Evolutionary conservation across 2,329 filamentous ascomycete species (phyloP), one percentile per base, ranked within the genome.

Genomic region (Colletotrichum sansevieriae): DNA sequence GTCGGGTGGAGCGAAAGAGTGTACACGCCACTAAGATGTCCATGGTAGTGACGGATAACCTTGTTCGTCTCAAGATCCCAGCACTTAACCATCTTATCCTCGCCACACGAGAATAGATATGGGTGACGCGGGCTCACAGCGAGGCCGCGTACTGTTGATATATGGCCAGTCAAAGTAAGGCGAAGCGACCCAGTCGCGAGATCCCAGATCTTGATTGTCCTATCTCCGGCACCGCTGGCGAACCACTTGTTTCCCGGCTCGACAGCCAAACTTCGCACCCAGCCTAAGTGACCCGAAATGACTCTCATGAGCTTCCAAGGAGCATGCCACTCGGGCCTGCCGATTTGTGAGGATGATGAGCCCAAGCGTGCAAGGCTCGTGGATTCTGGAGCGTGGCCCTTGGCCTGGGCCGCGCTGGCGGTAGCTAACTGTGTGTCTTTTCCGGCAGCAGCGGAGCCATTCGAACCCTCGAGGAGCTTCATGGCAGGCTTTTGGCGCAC

Each of bases 41-140:
- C 97, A 78, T 99, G 96, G 79, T 98, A 99, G 81, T 98, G 94
- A 44, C 95, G 89, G 76, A 98, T 98, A 69, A 99, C 96, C 81
- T 98, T 98, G 84, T 99, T 99, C n/a, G 95, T 98, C 81, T 99
- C 96, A 72, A 99, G 83, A 83, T 99, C 96, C 96, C 96, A 99
- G 82, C 96, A 99, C 82, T 99, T 99, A 71, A 99, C 96, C 95
- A 98, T 98, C 84, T 99, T 99, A 79, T 99, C 96, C 81, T 99
- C 96, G 67, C 94, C 97, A 76, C 96, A 99, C 11, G 94, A 97
- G 81, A 99, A 99, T 10, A 99, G 87, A 77, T 99, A 99, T 0
- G 96, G 97, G 81, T 99, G 96, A 54, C 96, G 86, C 15, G 95
- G 93, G 20, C 94, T 97, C 8, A 99, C 93, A 0, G 95, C 96